Conservation (phyloP, 2,329 filamentous ascomycete genomes). For the Penicillium sp. region DNA sequence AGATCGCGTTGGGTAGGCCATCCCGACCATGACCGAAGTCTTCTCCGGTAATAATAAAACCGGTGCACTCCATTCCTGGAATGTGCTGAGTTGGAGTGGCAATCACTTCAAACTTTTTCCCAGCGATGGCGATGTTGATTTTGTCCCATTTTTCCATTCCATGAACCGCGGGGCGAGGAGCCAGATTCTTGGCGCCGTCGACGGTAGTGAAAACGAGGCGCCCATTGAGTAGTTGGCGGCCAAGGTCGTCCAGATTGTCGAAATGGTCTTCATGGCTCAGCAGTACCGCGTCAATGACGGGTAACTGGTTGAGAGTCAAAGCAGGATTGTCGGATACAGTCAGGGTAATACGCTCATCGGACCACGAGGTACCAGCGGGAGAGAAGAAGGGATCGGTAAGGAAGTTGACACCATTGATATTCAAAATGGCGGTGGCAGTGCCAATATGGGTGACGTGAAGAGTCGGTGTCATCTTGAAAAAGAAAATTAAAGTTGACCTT, state of each 20-base stretch:
- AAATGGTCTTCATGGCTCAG: slow-evolving; percentile 52
- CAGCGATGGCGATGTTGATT: slow-evolving; percentile 26
- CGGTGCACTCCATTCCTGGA: slow-evolving; percentile 45
- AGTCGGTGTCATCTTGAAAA: no score
- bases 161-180: slow-evolving; percentile 42
- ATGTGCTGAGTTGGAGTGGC: slow-evolving; percentile 47
- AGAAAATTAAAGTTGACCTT: no score
- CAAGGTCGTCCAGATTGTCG: slow-evolving; percentile 50
- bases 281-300: slow-evolving; percentile 48
- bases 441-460: slow-evolving; percentile 44
- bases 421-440: slow-evolving; percentile 49
- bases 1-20: slow-evolving; percentile 47
- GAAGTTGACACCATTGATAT: slow-evolving; percentile 43
- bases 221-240: slow-evolving; percentile 47
- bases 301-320: slow-evolving; percentile 39
- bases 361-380: slow-evolving; percentile 4
- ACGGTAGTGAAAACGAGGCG: slow-evolving; percentile 47
- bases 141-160: slow-evolving; percentile 44
- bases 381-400: slow-evolving; percentile 49
- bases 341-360: no score
- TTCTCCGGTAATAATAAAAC: slow-evolving; percentile 41
- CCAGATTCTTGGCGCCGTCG: slow-evolving; percentile 46
- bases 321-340: slow-evolving; percentile 29
- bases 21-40: slow-evolving; percentile 36
- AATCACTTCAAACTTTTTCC: slow-evolving; percentile 39